Evolutionary conservation across 1,284 basidiomycete species (phyloP).

Genomic region (Polyporus tsugae): DNA sequence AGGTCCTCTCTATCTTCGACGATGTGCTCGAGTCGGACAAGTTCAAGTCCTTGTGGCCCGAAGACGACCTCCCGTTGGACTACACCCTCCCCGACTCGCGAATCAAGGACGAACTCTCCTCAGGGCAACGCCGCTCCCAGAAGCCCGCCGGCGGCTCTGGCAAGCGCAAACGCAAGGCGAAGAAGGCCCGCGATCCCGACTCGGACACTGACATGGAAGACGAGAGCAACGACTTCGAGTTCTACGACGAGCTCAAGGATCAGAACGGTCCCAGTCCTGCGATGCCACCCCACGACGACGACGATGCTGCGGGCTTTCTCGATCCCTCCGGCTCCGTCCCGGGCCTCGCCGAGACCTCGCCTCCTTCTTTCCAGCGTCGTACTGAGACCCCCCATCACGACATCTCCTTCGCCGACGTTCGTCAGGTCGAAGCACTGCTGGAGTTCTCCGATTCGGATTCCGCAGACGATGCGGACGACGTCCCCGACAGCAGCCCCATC

Average conservation of each 20-base stretch:
- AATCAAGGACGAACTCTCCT: background rate
- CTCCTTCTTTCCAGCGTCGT: background rate
- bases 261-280: background rate
- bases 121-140: background rate
- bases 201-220: background rate
- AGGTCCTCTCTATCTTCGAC: constrained; percentile 17
- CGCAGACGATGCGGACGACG: background rate
- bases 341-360: background rate
- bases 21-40: constrained; percentile 8
- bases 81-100: background rate
- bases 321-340: background rate
- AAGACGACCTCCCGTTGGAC: background rate
- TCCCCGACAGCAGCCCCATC: background rate
- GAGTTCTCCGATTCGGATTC: background rate
- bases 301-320: background rate
- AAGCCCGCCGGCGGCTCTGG: too few species aligned
- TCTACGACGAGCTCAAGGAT: background rate
- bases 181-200: background rate
- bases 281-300: background rate
- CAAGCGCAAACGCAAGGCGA: background rate
- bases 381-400: background rate
- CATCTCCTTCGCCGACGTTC: background rate
- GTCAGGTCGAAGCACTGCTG: background rate
- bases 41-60: constrained; percentile 13
- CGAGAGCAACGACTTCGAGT: background rate